Conservation (phyloP, 2,329 filamentous ascomycete species). For the Fusarium sp. region DNA sequence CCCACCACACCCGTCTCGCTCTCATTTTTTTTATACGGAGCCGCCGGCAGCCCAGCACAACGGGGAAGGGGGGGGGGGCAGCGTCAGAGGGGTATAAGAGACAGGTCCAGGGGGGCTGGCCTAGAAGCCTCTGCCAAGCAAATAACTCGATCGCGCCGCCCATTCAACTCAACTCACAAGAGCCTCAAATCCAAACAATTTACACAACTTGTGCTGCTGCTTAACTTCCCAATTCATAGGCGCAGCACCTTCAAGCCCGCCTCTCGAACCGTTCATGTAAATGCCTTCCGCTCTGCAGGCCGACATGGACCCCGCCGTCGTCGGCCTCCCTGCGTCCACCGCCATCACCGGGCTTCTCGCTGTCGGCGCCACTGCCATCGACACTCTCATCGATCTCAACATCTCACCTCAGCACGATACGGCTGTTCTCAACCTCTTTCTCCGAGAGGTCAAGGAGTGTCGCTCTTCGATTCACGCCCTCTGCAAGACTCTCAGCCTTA, state of each 20-base stretch:
- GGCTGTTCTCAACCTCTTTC: slow-evolving; percentile 46
- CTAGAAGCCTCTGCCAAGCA: slow-evolving; percentile 32
- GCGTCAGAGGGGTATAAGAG: too few species aligned
- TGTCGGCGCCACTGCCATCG: slow-evolving; percentile 51
- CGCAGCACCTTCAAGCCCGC: not conserved
- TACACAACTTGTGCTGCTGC: slow-evolving; percentile 1
- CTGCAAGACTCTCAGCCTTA: slow-evolving; percentile 50
- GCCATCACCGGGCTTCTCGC: slow-evolving; percentile 54
- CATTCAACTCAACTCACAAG: not conserved
- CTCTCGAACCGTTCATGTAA: slow-evolving; percentile 19
- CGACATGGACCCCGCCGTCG: slow-evolving; percentile 37
- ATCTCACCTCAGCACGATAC: slow-evolving; percentile 45
- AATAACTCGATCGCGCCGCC: slow-evolving; percentile 6
- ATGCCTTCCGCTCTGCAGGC: slow-evolving; percentile 41
- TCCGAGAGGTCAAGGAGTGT: slow-evolving; percentile 53
- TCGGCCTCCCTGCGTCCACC: slow-evolving; percentile 50
- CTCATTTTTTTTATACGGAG: too few species aligned
- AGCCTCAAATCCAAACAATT: slow-evolving; percentile 6
- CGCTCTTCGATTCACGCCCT: slow-evolving; percentile 53
- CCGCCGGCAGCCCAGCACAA: too few species aligned
- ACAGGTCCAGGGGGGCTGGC: slow-evolving; percentile 11
- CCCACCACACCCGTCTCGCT: too few species aligned
- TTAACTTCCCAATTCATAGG: not conserved
- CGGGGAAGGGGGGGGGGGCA: too few species aligned
- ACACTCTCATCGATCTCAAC: slow-evolving; percentile 52